Base-by-base conservation (phyloP, 1,284 basidiomycete species). In the Ceratobasidium sp. region DNA sequence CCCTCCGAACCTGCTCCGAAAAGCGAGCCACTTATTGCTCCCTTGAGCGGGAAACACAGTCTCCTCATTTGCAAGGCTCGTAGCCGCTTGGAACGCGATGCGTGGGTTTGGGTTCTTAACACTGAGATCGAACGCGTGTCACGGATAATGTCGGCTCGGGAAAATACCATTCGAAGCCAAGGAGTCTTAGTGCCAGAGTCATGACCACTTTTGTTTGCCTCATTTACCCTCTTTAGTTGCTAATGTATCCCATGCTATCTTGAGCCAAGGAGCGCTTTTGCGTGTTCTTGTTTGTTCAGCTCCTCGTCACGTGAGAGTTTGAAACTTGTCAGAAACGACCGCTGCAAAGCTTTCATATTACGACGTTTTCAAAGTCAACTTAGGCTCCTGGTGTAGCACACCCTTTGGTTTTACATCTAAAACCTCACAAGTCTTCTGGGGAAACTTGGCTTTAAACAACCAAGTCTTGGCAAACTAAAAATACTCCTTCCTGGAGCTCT, bases 21-120 rank as follows among this genome's bases (percentile, higher is more conserved):
- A 66, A 79, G 55, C 58, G 77, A 53, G 44, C 72, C 46, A 82
- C 79, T 46, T 84, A 79, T 90, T 4, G 94, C 93, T 6, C 82
- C 87, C 28, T 84, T 95, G 63, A 89, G 89, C 13, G 87, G 89
- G 64, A 92, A 92, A 83, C 87, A 91, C 79, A 92, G 92, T 83
- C 82, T 91, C 78, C 83, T 90, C 26, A 89, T 95, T 4, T 93
- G 94, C 82, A 90, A 91, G 78, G 92, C 94, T 66, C 87, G 95
- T 83, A 95, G 91, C 84, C 91, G 90, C 83, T 85, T 96, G 61
- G 95, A 97, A 84, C 87, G 95, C 40, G 95, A 97, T 84, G 88
- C 92, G 33, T 97, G 95, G 95, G 95, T 94, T 82, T 95, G 93
- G 91, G 94, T 93, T 20, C 85, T 97, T 81, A 93, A 93, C 81